Conservation (phyloP, 2,329 filamentous ascomycete species). For the Fusarium aywerte region DNA sequence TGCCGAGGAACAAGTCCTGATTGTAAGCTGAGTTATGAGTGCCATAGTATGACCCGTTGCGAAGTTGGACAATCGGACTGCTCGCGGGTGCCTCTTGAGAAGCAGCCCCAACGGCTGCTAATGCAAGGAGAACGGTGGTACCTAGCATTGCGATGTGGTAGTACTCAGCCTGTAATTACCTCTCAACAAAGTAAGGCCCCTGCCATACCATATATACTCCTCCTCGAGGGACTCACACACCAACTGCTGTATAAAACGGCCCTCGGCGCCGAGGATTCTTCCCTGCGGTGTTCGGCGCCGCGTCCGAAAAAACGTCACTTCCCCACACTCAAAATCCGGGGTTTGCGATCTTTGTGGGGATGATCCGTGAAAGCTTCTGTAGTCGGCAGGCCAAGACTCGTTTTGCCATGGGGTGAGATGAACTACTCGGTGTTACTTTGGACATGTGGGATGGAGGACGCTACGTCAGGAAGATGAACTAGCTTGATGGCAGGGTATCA, state of each 20-base stretch:
- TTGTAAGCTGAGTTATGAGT: slow-evolving; percentile 11
- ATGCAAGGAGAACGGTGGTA: neutral
- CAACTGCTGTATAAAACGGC: neutral
- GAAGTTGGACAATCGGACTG: slow-evolving; percentile 9
- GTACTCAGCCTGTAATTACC: neutral
- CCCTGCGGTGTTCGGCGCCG: slow-evolving; percentile 23
- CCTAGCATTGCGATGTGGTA: slow-evolving; percentile 6
- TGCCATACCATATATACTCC: slow-evolving; percentile 2
- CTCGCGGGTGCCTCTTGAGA: neutral
- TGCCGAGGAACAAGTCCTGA: slow-evolving; percentile 31
- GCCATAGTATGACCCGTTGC: slow-evolving; percentile 34
- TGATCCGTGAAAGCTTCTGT: slow-evolving; percentile 4
- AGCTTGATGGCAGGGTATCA: neutral
- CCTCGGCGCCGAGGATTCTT: slow-evolving; percentile 7
- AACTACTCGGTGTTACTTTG: slow-evolving; percentile 8
- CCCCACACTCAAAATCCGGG: slow-evolving; percentile 20
- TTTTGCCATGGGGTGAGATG: neutral
- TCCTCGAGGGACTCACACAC: neutral
- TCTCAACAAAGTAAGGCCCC: neutral
- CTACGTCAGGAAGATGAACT: neutral
- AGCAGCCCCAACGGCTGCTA: neutral
- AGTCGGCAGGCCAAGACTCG: neutral
- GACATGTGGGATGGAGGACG: neutral
- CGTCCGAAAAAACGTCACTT: slow-evolving; percentile 9
- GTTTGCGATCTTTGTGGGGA: slow-evolving; percentile 18